These are phyloP conservation scores for Jackrogersella multiformis DNA, from an alignment of 495 filamentous ascomycete genomes.

Conservation along the genomic window DNA sequence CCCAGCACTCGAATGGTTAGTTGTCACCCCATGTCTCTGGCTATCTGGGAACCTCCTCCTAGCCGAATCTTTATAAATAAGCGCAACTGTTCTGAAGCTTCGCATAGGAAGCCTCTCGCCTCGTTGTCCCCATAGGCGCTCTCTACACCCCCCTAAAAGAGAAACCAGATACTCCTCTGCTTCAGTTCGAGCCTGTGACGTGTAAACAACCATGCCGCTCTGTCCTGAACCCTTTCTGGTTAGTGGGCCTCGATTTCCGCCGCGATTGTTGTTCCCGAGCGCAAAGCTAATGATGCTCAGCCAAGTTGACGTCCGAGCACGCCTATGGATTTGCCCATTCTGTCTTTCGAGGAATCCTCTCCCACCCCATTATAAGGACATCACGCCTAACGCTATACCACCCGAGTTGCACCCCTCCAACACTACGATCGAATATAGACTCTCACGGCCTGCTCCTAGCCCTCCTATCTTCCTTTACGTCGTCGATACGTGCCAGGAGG, in stretches of 20 bases:
- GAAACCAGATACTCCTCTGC: conserved; percentile 84
- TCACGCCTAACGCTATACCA: conserved; percentile 91
- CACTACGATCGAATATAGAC: conserved; percentile 97
- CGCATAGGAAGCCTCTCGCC: conserved; percentile 87
- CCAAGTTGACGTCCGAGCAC: conserved; percentile 92
- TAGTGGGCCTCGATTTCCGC: conserved; percentile 40
- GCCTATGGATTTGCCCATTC: conserved; percentile 98
- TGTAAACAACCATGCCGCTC: conserved; percentile 97
- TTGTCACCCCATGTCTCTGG: conserved; percentile 21
- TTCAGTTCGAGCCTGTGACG: conserved; percentile 96
- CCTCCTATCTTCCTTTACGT: conserved; percentile 98
- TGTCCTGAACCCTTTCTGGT: conserved; percentile 98
- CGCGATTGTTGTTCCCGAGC: neutral
- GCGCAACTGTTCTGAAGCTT: conserved; percentile 32
- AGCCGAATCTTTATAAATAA: conserved; percentile 12
- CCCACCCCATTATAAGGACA: conserved; percentile 98
- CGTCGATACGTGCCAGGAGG: conserved; percentile 98
- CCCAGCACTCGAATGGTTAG: conserved; percentile 95
- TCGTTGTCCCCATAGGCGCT: conserved; percentile 97
- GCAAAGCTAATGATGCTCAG: conserved; percentile 57
- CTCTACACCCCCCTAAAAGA: conserved; percentile 97
- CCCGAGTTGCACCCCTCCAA: conserved; percentile 92
- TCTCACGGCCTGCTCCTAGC: conserved; percentile 90
- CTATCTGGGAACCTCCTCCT: conserved; percentile 40
- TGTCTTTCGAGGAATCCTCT: conserved; percentile 95